These are phyloP conservation scores for Thalia dealbata DNA, from an alignment of 176 grass and related monocot species.

Conservation along the genomic window DNA sequence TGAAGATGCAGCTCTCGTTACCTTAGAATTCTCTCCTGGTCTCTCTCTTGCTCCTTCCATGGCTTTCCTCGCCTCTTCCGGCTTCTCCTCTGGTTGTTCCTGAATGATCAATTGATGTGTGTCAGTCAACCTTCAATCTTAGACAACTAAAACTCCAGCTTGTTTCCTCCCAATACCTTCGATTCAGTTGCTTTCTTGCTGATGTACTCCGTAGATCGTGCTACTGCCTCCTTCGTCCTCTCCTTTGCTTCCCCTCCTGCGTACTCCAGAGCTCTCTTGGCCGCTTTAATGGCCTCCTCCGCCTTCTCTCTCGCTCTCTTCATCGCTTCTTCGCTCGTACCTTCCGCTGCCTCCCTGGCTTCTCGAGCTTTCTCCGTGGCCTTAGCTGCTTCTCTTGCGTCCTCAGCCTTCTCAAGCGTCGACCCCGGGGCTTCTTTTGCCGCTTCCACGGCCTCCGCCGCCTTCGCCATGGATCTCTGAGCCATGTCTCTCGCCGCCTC, in stretches of 20 bases:
- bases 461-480: no score
- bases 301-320: not conserved
- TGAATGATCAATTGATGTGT: no score
- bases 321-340: not conserved
- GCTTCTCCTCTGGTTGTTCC: no score
- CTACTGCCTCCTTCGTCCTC: not conserved
- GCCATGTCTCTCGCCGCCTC: no score
- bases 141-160: no score
- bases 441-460: not conserved
- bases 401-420: constrained; percentile 19
- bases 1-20: not conserved
- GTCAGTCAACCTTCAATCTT: no score
- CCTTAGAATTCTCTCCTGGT: not conserved
- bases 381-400: constrained; percentile 17
- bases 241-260: not conserved
- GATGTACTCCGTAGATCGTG: no score
- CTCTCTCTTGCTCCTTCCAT: not conserved
- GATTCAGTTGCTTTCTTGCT: no score
- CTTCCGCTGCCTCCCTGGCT: not conserved
- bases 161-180: no score
- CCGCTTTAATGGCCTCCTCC: constrained; percentile 7
- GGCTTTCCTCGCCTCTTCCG: not conserved
- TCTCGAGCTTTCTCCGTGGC: constrained; percentile 1
- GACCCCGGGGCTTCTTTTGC: not conserved
- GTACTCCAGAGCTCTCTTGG: constrained; percentile 10